Evolutionary conservation across 2,329 filamentous ascomycete genomes (phyloP), one percentile per base, ranked within the genome.

Genomic region (Talaromyces sp.): DNA sequence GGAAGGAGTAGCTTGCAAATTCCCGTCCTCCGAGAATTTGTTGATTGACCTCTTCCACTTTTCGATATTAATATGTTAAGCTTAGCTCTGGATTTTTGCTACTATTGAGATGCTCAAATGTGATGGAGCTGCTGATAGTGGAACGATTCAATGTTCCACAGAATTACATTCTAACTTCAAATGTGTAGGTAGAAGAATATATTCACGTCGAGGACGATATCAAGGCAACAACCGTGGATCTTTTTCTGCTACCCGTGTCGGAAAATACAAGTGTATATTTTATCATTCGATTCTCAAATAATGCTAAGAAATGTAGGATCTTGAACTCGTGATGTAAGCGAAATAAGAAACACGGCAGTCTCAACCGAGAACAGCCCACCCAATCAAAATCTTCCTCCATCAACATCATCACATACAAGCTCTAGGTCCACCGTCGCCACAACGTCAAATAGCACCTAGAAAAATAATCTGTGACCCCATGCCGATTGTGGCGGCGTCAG

Each of bases 401-500:
- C 61, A 62, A 63, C 61, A 45, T 56, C 48, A 45, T 50, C 35
- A 24, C 43, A 50, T 39, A n/a, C 31, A 24, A 39, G 43, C n/a
- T 14, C n/a, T 4, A 33, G 39, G 5, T 6, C n/a, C 33, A 39
- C 33, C 33, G n/a, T 56, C 52, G 24, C 50, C 33, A 56, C 31
- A 52, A 10, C n/a, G 9, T 24, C 5, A 4, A 22, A 56, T 19
- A 37, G n/a, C 31, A 24, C 11, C 14, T 31, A 31, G 27, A 5
- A 3, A 14, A 24, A 24, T 9, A 37, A 64, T 52, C 6, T 7
- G 1, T n/a, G n/a, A 52, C 60, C 69, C 64, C 68, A 78, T 79
- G 77, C 74, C 74, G 62, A 65, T 72, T 63, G 72, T 75, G 64
- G 71, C 71, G 63, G 70, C 68, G 27, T 66, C 75, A 62, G 72